Evolutionary conservation across 73 alveolate genomes (phyloP).

Genomic region (Breviolum minutum): DNA sequence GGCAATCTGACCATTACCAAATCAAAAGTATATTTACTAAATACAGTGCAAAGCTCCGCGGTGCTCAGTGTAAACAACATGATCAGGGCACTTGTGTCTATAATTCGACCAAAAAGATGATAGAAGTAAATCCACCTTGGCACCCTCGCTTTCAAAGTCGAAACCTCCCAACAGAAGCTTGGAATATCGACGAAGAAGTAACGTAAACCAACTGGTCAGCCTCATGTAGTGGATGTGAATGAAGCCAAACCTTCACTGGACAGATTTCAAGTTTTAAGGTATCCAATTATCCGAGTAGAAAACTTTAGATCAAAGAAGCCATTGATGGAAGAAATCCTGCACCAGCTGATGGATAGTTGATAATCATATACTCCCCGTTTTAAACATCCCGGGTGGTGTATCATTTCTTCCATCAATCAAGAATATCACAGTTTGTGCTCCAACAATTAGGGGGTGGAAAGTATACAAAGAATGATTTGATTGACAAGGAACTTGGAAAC

Average conservation of each 20-base stretch:
- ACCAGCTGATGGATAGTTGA: too few relatives aligned
- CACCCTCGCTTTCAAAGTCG: too few relatives aligned
- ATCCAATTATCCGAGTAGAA: too few relatives aligned
- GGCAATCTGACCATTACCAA: too few relatives aligned
- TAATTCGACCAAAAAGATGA: neutral
- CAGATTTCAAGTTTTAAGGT: neutral
- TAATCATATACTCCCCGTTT: too few relatives aligned
- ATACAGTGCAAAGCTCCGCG: neutral
- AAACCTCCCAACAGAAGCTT: neutral
- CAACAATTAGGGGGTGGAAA: too few relatives aligned
- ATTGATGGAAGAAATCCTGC: too few relatives aligned
- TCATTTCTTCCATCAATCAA: neutral
- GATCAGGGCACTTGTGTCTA: neutral
- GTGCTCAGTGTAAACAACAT: neutral
- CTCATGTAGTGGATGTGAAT: neutral
- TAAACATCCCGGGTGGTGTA: too few relatives aligned
- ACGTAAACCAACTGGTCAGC: neutral
- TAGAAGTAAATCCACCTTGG: neutral
- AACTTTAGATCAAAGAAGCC: too few relatives aligned
- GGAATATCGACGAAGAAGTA: neutral
- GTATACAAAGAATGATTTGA: too few relatives aligned
- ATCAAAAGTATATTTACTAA: too few relatives aligned
- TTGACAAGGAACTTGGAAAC: neutral
- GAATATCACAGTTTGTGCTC: too few relatives aligned
- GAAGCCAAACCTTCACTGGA: neutral